A percentile compares a stretch with the other conserved stretches of the same genome.
These are phyloP conservation scores for Moringa oleifera DNA, from an alignment of 345 rosid species.

Conservation along the genomic window DNA sequence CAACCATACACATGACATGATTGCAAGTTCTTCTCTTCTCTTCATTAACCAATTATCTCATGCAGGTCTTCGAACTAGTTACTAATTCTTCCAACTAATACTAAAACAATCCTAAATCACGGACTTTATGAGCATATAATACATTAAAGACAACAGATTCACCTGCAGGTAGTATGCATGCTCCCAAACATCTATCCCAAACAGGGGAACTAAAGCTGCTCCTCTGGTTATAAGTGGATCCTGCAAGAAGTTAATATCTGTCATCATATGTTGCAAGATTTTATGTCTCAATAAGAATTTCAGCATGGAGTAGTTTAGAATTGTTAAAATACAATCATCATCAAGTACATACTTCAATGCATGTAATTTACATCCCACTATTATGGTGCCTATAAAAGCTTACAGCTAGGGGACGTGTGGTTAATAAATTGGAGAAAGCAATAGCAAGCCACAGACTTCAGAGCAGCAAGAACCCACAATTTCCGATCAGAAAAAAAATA, in stretches of 20 bases:
- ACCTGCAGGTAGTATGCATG: slow-evolving; percentile 76
- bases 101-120: neutral
- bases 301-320: neutral
- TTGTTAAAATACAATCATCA: neutral
- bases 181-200: slow-evolving; percentile 71
- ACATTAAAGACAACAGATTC: neutral
- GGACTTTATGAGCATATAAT: neutral
- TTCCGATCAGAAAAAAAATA: neutral
- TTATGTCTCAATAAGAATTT: neutral
- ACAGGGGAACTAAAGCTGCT: slow-evolving; percentile 42
- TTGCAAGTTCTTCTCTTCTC: neutral
- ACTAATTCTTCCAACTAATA: too few relatives aligned
- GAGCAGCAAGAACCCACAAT: too few relatives aligned
- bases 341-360: neutral
- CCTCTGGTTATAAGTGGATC: slow-evolving; percentile 57
- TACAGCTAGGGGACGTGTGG: neutral
- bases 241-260: slow-evolving; percentile 13
- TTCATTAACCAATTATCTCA: neutral
- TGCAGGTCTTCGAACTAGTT: neutral
- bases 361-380: neutral
- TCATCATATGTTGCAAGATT: neutral
- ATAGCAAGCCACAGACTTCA: too few relatives aligned
- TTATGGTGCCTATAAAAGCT: neutral
- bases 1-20: neutral
- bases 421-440: neutral